Conservation (phyloP, 768 basidiomycete species). For the Leccinum boreale region DNA sequence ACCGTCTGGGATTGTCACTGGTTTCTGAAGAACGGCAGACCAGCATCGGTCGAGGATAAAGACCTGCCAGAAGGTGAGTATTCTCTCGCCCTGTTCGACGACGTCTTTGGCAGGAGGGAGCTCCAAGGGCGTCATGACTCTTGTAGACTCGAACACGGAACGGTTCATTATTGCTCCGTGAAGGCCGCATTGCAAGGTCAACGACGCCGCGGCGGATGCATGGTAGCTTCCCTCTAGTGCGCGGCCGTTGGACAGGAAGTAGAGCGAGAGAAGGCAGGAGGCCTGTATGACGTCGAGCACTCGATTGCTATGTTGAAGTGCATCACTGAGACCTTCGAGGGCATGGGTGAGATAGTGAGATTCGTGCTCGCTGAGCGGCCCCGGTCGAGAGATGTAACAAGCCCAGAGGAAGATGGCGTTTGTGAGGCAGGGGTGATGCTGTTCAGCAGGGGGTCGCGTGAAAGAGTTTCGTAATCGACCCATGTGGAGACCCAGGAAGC, state of each 20-base stretch:
- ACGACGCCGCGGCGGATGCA: conserved; percentile 66
- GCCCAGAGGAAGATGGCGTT: conserved; percentile 83
- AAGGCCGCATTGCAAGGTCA: conserved; percentile 72
- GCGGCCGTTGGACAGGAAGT: conserved; percentile 75
- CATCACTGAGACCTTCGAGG: conserved; percentile 60
- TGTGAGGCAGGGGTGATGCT: conserved; percentile 73
- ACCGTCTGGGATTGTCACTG: conserved; percentile 62
- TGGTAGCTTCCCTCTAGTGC: conserved; percentile 78
- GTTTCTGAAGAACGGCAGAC: conserved; percentile 71
- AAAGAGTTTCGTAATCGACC: conserved; percentile 63
- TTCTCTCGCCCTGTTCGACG: conserved; percentile 65
- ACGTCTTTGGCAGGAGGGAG: conserved; percentile 57
- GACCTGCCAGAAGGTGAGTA: conserved; percentile 80
- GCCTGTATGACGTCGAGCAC: conserved; percentile 73
- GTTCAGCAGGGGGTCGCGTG: conserved; percentile 49
- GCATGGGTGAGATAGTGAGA: conserved; percentile 64
- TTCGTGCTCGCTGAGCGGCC: conserved; percentile 67
- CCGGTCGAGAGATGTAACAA: conserved; percentile 74
- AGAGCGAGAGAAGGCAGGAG: conserved; percentile 70
- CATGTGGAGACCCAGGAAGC: conserved; percentile 67
- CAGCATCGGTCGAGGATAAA: conserved; percentile 79
- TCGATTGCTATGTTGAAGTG: conserved; percentile 52
- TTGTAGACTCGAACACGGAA: conserved; percentile 35
- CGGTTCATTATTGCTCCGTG: conserved; percentile 41
- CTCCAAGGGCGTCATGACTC: conserved; percentile 38